Evolutionary conservation across 1,284 basidiomycete species (phyloP), one percentile per base, ranked within the genome.

Genomic region (Tilletia walkeri): DNA sequence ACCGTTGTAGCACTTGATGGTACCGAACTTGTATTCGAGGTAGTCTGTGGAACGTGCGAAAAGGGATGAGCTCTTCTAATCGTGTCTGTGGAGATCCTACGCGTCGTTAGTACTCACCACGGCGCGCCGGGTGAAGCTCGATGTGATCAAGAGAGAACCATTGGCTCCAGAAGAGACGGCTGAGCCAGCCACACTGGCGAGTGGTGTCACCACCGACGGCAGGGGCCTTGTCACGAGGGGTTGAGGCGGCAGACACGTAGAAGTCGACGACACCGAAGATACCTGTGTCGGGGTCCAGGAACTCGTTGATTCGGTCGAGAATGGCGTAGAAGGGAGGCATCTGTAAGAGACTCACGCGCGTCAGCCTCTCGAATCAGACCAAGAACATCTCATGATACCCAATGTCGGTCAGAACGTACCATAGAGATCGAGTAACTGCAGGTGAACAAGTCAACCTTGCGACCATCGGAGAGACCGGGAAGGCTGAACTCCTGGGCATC

Each of bases 11-110:
- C 77, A 79, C 76, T 86, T 86, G 80, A 85, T 81, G 9, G 91
- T 92, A 45, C 90, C 90, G 84, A 92, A 92, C 75, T 89, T 89
- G 85, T 92, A 91, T 82, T 93, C 91, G 66, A 93, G 86, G 82
- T 92, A 92, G 72, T 90, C 89, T 80, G 74, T 67, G 10, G 73
- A 20, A 63, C 59, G 34, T 24, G 50, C n/a, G 24, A 30, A 49
- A 38, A n/a, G 10, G 41, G 6, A 14, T 45, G 41, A 45, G 41
- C 41, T 9, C 41, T 45, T 45, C 47, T 48, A n/a, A 48, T 48
- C 12, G n/a, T 48, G 24, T 30, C 24, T 30, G 24, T 30, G 24
- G 24, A 41, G 34, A 34, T 16, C 2, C 41, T 39, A 41, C 18
- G 41, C 18, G 20, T 66, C 34, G 16, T 30, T 2, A 30, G 24